Evolutionary conservation across 768 basidiomycete genomes (phyloP), one percentile per base, ranked within the genome.

Genomic region (Suillus hirtellus): DNA sequence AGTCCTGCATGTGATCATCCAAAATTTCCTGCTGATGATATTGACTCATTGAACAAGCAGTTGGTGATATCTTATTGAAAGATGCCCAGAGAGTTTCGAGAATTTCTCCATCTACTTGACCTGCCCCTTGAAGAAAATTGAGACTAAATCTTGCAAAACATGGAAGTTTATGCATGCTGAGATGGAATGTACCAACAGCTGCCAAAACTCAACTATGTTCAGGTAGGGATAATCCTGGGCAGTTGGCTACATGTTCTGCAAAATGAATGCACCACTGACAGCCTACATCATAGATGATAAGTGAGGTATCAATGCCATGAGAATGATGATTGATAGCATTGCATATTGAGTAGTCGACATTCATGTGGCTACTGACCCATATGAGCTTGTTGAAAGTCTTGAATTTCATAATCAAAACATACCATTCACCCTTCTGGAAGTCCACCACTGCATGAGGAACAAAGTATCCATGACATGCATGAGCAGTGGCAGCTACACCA

Each of bases 11-110:
- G 46, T 72, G 65, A 35, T 73, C 72, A 58, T 78, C 71, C 1
- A 11, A 75, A 47, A 73, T 43, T 59, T 79, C 77, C 1, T 69
- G 62, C 0, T 68, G 14, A 14, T 77, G 74, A 0, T 68, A 67
- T 4, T 63, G 17, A 0, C 69, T 62, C 63, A 76, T 75, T 0
- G 66, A 67, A 0, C 71, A 35, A 0, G 70, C 69, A 11, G 67
- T 71, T 0, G 67, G 37, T 0, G 73, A 72, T 0, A 74, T 67
- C 2, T 71, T 64, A 43, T 79, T 78, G 0, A 78, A 61, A 0
- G 63, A 31, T 0, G 70, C 60, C 77, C 77, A 79, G 0, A 79
- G 52, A 0, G 74, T 75, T 37, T 78, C 76, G 3, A 80, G 37
- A 5, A 78, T 75, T 43, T 79, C 73, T 0, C 76, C 75, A 55